These are phyloP conservation scores for Hymenoscyphus scutula DNA, from an alignment of 2,329 filamentous ascomycete species.

Conservation along the genomic window DNA sequence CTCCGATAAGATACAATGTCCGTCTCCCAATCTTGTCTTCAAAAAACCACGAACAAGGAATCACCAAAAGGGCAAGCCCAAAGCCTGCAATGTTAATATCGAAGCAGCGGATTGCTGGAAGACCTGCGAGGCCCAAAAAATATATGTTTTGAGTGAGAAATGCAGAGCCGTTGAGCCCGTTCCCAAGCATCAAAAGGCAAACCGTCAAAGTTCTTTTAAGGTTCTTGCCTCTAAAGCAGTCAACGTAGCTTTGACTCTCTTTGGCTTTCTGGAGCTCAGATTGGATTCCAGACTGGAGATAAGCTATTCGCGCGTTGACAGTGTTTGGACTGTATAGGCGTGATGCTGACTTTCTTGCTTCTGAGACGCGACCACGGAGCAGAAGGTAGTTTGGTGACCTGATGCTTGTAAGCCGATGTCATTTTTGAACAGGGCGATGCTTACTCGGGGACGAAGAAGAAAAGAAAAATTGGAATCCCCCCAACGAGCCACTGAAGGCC, in stretches of 20 bases:
- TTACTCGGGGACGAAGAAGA: slow-evolving; percentile 22
- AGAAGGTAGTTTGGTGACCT: slow-evolving; percentile 26
- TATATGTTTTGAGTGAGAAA: slow-evolving; percentile 29
- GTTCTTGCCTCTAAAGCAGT: slow-evolving; percentile 39
- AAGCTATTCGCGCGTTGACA: slow-evolving; percentile 19
- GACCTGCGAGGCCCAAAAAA: slow-evolving; percentile 21
- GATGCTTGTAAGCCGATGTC: too few species aligned
- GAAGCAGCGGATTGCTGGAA: slow-evolving; percentile 19
- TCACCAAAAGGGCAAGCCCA: slow-evolving; percentile 11
- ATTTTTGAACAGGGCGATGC: slow-evolving; percentile 27
- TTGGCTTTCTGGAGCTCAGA: slow-evolving; percentile 11
- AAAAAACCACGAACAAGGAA: slow-evolving; percentile 19
- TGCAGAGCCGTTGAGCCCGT: slow-evolving; percentile 36
- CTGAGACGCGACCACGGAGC: slow-evolving; percentile 10
- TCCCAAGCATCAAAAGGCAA: slow-evolving; percentile 36
- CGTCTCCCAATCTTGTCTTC: slow-evolving; percentile 37
- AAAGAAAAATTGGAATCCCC: slow-evolving; percentile 15
- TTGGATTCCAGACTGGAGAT: slow-evolving; percentile 16
- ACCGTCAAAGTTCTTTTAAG: slow-evolving; percentile 40
- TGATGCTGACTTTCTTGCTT: slow-evolving; percentile 14
- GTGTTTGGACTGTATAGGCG: slow-evolving; percentile 15
- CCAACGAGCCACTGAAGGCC: slow-evolving; percentile 20
- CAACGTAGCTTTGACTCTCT: slow-evolving; percentile 27
- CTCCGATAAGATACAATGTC: slow-evolving; percentile 35
- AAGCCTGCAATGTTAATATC: slow-evolving; percentile 19